Base-by-base conservation (phyloP, 2,329 filamentous ascomycete species). In the Zelopaecilomyces penicillatus region DNA sequence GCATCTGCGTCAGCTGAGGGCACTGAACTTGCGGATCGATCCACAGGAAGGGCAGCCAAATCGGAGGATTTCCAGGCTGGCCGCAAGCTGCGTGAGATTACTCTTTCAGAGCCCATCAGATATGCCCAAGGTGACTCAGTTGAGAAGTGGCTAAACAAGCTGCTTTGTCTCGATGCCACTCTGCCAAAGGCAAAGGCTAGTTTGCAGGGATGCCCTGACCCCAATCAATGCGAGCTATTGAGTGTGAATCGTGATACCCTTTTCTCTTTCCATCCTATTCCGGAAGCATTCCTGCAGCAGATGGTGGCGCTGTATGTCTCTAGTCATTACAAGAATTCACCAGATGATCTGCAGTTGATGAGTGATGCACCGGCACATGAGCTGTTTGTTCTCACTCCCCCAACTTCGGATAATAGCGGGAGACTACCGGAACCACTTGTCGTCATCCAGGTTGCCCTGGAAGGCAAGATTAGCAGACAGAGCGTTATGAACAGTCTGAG, bases 261-360 rank as follows among this genome's bases (percentile, higher is more conserved):
- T 10, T 98, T 98, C 70, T 97, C 91, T 9, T 98, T 94, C 72
- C 93, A 98, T 58, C 88, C 90, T 3, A 88, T 97, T 19, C 94
- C 93, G 3, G 93, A 98, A 64, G 93, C 90, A 60, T 97, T 98
- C 68, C 69, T 98, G 44, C 93, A 98, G 63, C 89, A 95, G 57
- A 96, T 98, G 88, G 91, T 98, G 67, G 89, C 90, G 1, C 77
- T 98, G 2, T 98, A 97, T 57, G 94, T 98, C 29, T 89, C 93
- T 29, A 95, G 88, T 43, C 89, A 95, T 65, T 96, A 98, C 74
- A 97, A 97, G 67, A 98, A 98, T 67, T 88, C 90, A 0, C 93
- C 93, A 0, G 95, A 98, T 57, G 93, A 98, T 58, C 75, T 98
- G n/a, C 93, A 97, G 63, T 78, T 98, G 46, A 95, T 98, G 88